These are phyloP conservation scores for Blastobotrys robertii DNA, from an alignment of 805 yeast genomes.

Conservation along the genomic window DNA sequence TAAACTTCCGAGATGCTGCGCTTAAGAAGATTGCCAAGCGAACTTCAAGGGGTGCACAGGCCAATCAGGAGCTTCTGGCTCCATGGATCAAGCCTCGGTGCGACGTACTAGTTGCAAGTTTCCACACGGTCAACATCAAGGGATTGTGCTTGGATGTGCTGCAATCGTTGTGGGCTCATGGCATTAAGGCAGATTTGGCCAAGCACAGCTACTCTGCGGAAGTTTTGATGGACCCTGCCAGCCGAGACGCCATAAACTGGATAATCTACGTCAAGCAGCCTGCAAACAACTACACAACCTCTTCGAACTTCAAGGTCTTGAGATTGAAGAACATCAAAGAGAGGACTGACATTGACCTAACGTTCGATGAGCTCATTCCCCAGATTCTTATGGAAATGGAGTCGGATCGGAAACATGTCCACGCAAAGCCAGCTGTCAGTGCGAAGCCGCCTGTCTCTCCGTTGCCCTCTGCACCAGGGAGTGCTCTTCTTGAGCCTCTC, in stretches of 20 bases:
- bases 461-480: neutral
- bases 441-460: neutral
- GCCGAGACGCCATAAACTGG: conserved; percentile 64
- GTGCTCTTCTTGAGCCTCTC: no score
- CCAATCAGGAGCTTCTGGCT: conserved; percentile 23
- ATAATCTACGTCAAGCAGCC: conserved; percentile 63
- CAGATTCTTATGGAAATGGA: conserved; percentile 29
- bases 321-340: conserved; percentile 55
- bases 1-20: conserved; percentile 20
- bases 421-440: neutral
- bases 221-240: conserved; percentile 55
- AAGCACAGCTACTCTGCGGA: conserved; percentile 37
- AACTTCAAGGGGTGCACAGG: conserved; percentile 11
- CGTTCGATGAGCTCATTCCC: conserved; percentile 52
- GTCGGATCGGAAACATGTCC: conserved; percentile 9
- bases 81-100: conserved; percentile 54
- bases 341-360: conserved; percentile 61
- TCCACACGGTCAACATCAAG: conserved; percentile 45
- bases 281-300: conserved; percentile 31
- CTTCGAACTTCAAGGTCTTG: conserved; percentile 63
- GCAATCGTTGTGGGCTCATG: conserved; percentile 60
- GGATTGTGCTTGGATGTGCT: conserved; percentile 57
- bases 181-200: conserved; percentile 65
- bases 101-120: conserved; percentile 70
- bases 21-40: conserved; percentile 13